Conservation (phyloP, 2,329 filamentous ascomycete genomes). For the Drechslerella stenobrocha region DNA sequence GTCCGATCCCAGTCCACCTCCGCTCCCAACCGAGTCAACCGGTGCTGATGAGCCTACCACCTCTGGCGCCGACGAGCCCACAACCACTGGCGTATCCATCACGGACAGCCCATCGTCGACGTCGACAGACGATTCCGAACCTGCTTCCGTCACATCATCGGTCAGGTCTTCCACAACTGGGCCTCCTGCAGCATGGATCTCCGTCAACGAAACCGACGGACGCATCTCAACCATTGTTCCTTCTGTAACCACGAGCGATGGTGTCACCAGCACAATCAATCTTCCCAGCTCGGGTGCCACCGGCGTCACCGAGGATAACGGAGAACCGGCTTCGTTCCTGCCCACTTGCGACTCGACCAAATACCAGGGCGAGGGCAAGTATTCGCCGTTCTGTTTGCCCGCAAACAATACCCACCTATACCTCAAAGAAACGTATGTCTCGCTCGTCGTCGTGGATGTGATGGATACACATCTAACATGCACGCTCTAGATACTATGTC, state of each 20-base stretch:
- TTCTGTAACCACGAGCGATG: constrained; percentile 28
- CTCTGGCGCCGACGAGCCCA: neutral
- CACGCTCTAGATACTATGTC: constrained; percentile 34
- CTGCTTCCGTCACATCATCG: constrained; percentile 16
- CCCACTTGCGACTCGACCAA: constrained; percentile 35
- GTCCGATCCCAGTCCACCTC: constrained; percentile 10
- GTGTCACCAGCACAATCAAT: constrained; percentile 25
- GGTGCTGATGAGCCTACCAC: too few relatives aligned
- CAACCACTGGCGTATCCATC: constrained; percentile 1
- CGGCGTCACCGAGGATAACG: constrained; percentile 8
- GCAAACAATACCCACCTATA: constrained; percentile 27
- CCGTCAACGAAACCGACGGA: constrained; percentile 44
- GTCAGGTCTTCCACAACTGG: constrained; percentile 21
- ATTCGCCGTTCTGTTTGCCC: constrained; percentile 40
- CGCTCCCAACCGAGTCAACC: constrained; percentile 23
- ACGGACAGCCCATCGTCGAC: neutral
- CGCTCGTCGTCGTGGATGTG: too few relatives aligned
- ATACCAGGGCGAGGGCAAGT: constrained; percentile 38
- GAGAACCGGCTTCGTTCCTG: constrained; percentile 34
- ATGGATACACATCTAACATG: too few relatives aligned
- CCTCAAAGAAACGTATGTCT: constrained; percentile 34
- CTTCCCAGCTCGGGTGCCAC: neutral
- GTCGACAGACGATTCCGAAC: constrained; percentile 6
- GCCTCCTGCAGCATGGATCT: constrained; percentile 33
- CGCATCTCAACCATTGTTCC: constrained; percentile 35